Evolutionary conservation across 805 yeast species (phyloP), one percentile per base, ranked within the genome.

Genomic region (Saturnispora quitensis): DNA sequence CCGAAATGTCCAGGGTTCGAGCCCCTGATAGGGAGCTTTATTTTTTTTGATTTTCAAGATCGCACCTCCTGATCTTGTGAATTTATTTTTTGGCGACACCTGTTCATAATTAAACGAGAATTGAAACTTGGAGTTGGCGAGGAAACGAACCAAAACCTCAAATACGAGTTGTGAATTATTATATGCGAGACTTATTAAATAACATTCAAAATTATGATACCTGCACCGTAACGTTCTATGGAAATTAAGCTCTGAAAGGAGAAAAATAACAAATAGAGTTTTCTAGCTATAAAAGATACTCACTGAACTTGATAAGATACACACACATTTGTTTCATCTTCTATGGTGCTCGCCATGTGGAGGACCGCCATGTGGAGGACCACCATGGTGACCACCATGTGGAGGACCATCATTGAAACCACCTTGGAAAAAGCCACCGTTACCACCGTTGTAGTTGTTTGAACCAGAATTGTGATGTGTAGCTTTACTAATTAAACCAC

Each of bases 1-100:
- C 76, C 77, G 76, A 74, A 74, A 74, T 73, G 78, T 74, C 78
- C 76, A 73, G 78, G 78, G 78, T 74, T 74, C 78, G 76, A 74
- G 78, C 78, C 78, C 78, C 78, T 72, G 76, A 71, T 73, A 66
- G 73, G 78, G 78, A 74, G 78, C 38, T 47, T 38, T 54, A 59
- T 62, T 57, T 58, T n/a, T 50, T 55, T 52, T 59, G 20, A 3
- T 7, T 15, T 35, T 20, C 4, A 20, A 20, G 22, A 20, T 20
- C 22, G 22, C 22, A 20, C 4, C 22, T 4, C 2, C 4, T 20
- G 22, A 4, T 4, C 22, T 20, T 4, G 22, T 20, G 22, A 28
- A 12, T 12, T 2, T 28, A 8, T 4, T 4, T 8, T 28, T 3
- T 28, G 33, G 9, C 33, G 33, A 9, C 9, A 13, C 13, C 13